Percentiles rank a stretch among this genome's conserved stretches.
Conservation (phyloP, 2,329 filamentous ascomycete genomes). For the Claviceps sp. region DNA sequence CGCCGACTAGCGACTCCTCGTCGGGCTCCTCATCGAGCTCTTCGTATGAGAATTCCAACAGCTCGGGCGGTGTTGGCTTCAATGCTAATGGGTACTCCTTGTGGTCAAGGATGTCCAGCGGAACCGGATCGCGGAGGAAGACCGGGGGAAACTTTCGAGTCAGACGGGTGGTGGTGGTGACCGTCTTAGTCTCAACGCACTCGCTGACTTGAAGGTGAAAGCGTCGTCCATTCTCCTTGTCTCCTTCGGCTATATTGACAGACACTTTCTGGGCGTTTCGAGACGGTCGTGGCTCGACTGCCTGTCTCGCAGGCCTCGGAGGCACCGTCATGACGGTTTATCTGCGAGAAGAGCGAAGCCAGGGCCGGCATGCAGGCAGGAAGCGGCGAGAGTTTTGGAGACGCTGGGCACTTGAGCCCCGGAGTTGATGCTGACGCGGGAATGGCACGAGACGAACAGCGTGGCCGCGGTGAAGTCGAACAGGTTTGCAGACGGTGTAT, state of each 20-base stretch:
- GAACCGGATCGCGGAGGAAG: conserved; percentile 58
- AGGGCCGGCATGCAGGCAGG: conserved; percentile 8
- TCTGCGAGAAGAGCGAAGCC: conserved; percentile 3
- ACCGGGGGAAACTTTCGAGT: conserved; percentile 77
- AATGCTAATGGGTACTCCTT: conserved; percentile 84
- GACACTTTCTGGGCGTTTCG: conserved; percentile 28
- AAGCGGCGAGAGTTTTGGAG: neutral
- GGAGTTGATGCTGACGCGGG: neutral
- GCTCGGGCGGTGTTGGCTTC: conserved; percentile 65
- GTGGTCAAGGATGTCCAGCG: conserved; percentile 60
- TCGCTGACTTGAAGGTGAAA: conserved; percentile 48
- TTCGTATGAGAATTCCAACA: conserved; percentile 66
- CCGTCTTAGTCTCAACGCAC: conserved; percentile 54
- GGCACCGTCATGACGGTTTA: conserved; percentile 23
- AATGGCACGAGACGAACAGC: neutral
- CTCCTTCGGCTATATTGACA: conserved; percentile 32
- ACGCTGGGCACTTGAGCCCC: conserved; percentile 3
- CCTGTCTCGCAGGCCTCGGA: conserved; percentile 20
- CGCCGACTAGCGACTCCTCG: conserved; percentile 10
- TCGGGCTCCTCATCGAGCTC: conserved; percentile 22
- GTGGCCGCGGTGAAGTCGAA: neutral
- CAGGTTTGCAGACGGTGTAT: neutral
- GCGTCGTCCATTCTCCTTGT: conserved; percentile 20
- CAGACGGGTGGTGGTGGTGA: conserved; percentile 87
- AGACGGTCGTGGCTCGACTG: conserved; percentile 21